A percentile compares a stretch with the other conserved stretches of the same genome.
Conservation (phyloP, 1,139 yeast species). For the Blastobotrys apis region DNA sequence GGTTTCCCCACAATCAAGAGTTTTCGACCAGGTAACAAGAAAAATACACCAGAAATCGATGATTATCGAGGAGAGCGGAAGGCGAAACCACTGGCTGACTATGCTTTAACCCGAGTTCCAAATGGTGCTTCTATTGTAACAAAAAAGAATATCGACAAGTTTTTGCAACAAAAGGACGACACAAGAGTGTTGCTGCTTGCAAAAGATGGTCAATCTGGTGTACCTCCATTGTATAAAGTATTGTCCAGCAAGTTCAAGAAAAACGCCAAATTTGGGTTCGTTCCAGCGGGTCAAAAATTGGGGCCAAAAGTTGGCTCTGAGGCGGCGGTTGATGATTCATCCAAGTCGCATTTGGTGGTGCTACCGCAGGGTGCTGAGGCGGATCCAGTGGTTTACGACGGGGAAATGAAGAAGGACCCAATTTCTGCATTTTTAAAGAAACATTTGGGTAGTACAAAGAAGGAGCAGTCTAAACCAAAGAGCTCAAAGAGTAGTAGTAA, state of each 20-base stretch:
- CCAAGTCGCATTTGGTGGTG: constrained; percentile 29
- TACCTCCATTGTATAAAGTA: constrained; percentile 63
- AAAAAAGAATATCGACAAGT: constrained; percentile 17
- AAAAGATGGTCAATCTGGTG: constrained; percentile 28
- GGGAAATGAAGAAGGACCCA: constrained; percentile 32
- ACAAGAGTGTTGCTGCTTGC: constrained; percentile 31
- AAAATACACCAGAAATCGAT: constrained; percentile 65
- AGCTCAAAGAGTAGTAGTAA: no score
- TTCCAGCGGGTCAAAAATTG: constrained; percentile 27
- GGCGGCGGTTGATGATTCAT: constrained; percentile 21
- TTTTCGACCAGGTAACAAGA: constrained; percentile 60
- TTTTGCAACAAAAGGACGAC: constrained; percentile 18
- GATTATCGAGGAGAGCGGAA: constrained; percentile 66
- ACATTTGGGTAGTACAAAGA: not conserved
- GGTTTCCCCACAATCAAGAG: constrained; percentile 82
- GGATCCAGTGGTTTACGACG: constrained; percentile 31
- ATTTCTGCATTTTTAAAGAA: constrained; percentile 31
- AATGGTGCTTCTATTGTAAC: constrained; percentile 54
- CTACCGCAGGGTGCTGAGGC: constrained; percentile 26
- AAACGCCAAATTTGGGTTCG: constrained; percentile 40
- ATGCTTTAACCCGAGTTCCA: constrained; percentile 59
- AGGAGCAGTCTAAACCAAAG: no score
- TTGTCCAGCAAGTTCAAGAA: constrained; percentile 68
- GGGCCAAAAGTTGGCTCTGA: constrained; percentile 23
- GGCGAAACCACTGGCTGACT: constrained; percentile 54